A percentile compares a stretch with the other conserved stretches of the same genome.
Conservation (phyloP, 805 yeast genomes). For the Yamadazyma takamatsuzukensis region DNA sequence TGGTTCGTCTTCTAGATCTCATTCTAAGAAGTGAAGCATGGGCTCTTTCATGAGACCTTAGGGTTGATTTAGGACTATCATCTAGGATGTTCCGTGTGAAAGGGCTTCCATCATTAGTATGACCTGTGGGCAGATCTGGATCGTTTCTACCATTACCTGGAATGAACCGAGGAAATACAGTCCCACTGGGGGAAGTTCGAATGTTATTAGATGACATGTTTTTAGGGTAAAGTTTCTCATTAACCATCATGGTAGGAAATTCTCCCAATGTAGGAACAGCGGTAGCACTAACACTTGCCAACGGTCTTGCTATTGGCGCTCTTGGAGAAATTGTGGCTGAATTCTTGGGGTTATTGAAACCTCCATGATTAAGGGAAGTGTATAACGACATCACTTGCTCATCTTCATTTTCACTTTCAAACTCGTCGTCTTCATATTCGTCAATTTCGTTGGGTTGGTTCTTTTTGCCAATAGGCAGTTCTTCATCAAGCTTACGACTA, state of each 20-base stretch:
- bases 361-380: conserved; percentile 45
- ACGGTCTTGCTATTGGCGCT: conserved; percentile 13
- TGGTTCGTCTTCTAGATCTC: conserved; percentile 54
- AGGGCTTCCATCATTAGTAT: conserved; percentile 3
- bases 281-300: conserved; percentile 14
- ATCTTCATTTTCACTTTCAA: conserved; percentile 50
- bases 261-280: conserved; percentile 42
- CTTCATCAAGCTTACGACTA: conserved; percentile 10
- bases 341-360: conserved; percentile 17
- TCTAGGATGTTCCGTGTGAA: conserved; percentile 13
- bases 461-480: neutral
- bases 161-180: conserved; percentile 10
- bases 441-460: neutral
- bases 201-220: conserved; percentile 5
- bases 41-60: conserved; percentile 57
- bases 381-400: conserved; percentile 68
- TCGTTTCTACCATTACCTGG: neutral
- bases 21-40: conserved; percentile 63
- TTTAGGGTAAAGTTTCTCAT: conserved; percentile 25
- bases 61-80: conserved; percentile 25
- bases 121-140: neutral
- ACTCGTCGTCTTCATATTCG: conserved; percentile 12
- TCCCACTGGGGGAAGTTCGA: conserved; percentile 7
- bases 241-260: conserved; percentile 35
- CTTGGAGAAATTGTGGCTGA: conserved; percentile 19